Conservation (phyloP, 176 grass and related monocot species). For the Carex cristatella region DNA sequence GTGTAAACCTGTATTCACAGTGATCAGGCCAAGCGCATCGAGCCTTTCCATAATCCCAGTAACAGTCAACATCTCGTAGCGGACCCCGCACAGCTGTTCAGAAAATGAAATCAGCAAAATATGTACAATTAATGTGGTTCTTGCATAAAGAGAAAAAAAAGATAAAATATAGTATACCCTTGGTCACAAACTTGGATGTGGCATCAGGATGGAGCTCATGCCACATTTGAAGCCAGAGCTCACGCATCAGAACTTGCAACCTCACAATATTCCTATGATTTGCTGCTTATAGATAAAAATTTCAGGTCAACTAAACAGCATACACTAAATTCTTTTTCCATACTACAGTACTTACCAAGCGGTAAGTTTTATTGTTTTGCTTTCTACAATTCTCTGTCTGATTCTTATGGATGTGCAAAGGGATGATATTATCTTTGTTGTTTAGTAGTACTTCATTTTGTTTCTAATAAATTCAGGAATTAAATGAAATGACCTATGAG, state of each 20-base stretch:
- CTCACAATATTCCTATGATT: constrained; percentile 93
- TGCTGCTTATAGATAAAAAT: constrained; percentile 48
- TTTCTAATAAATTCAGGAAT: not conserved
- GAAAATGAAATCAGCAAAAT: not conserved
- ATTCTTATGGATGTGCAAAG: not conserved
- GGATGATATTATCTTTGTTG: not conserved
- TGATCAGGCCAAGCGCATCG: constrained; percentile 84
- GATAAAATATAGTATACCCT: constrained; percentile 45
- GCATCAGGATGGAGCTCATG: constrained; percentile 79
- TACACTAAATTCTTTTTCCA: not conserved
- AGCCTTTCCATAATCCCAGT: constrained; percentile 96
- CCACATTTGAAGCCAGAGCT: constrained; percentile 99
- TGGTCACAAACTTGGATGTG: constrained; percentile 88
- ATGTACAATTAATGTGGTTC: not conserved
- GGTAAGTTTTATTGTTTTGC: not conserved
- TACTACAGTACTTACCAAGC: not conserved
- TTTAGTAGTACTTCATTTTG: not conserved
- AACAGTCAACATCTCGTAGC: constrained; percentile 78
- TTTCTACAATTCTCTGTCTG: not conserved
- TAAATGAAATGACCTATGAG: not conserved
- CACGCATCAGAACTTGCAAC: constrained; percentile 77
- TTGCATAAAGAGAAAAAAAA: constrained; percentile 13
- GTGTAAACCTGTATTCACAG: constrained; percentile 93
- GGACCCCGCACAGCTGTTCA: constrained; percentile 66
- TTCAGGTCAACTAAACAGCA: not conserved